Evolutionary conservation across 140 eudicot genomes (phyloP), one percentile per base, ranked within the genome.

Genomic region (Oenanthe javanica): DNA sequence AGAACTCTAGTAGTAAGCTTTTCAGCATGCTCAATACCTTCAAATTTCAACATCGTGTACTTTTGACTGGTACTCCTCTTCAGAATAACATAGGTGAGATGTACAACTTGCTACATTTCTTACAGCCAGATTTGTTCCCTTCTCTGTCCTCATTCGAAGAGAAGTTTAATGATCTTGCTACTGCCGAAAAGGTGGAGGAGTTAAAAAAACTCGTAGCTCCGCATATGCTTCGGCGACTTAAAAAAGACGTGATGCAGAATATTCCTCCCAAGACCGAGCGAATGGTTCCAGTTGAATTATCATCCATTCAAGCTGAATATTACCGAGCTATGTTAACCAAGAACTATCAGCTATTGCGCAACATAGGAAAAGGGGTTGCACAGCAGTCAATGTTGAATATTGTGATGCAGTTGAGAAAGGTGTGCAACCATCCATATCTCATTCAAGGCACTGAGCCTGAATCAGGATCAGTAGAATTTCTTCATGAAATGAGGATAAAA

Each of bases 241-340:
- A 95, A 72, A 92, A 95, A 79, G 97, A 95, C 51, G 97, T 94
- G 9, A 92, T 92, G 99, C 89, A 88, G 85, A 92, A 95, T 83
- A 95, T 95, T 9, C 99, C 99, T 69, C 99, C 99, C 38, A 95
- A 95, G 85, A 95, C 96, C 4, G 99, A 95, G 78, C 87, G 97
- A 25, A 85, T 95, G 87, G 97, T 95, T 70, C 99, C 99, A 2
- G 99, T 95, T 51, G 99, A 95, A 90, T 75, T 95, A 88, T 89
- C 99, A 6, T 85, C 97, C 5, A 88, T 95, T 49, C 99, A 95
- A 82, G 97, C 99, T 5, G 97, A 95, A 80, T 95, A 93, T 84
- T 95, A 95, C 80, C 96, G 99, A 11, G 97, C 99, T 14, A 92
- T 95, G 99, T 88, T 95, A 75, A 95, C 99, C 1, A 95, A 95